phyloP scores from a whole-genome alignment of 345 rosid species.

The Crucihimalaya himalaica region DNA sequence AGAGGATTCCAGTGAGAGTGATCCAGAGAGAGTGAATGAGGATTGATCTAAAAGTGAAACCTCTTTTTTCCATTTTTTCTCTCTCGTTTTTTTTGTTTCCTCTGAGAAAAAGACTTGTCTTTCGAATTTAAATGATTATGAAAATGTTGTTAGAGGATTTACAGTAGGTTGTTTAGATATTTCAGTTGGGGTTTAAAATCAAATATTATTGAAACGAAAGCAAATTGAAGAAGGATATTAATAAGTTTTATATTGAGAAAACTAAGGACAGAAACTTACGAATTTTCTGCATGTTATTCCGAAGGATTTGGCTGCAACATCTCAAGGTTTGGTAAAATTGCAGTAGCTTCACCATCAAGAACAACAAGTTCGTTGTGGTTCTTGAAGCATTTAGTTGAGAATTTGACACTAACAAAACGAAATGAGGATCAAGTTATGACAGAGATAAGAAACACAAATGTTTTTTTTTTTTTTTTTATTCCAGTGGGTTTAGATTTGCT shows the following conservation, averaged over 20 bases:
- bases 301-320: slow-evolving; percentile 23
- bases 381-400: slow-evolving; percentile 77
- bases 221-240: background rate
- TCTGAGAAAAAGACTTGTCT: background rate
- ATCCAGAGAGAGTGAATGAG: slow-evolving; percentile 33
- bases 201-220: background rate
- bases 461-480: background rate
- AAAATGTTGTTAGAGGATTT: slow-evolving; percentile 25
- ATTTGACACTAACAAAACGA: slow-evolving; percentile 55
- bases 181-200: no score
- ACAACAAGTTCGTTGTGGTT: slow-evolving; percentile 50
- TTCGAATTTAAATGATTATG: background rate
- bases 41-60: slow-evolving; percentile 15
- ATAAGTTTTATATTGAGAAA: background rate
- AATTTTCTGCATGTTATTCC: slow-evolving; percentile 10
- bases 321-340: slow-evolving; percentile 56
- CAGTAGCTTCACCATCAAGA: slow-evolving; percentile 77
- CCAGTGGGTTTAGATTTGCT: slow-evolving; percentile 27
- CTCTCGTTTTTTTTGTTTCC: slow-evolving; percentile 11
- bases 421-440: slow-evolving; percentile 7
- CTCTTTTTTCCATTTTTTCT: slow-evolving; percentile 28
- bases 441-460: background rate
- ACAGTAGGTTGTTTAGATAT: slow-evolving; percentile 3
- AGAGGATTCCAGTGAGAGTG: slow-evolving; percentile 37
- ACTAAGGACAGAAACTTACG: slow-evolving; percentile 1